Evolutionary conservation across 2,329 filamentous ascomycete species (phyloP).

Genomic region (Tolypocladium paradoxum): DNA sequence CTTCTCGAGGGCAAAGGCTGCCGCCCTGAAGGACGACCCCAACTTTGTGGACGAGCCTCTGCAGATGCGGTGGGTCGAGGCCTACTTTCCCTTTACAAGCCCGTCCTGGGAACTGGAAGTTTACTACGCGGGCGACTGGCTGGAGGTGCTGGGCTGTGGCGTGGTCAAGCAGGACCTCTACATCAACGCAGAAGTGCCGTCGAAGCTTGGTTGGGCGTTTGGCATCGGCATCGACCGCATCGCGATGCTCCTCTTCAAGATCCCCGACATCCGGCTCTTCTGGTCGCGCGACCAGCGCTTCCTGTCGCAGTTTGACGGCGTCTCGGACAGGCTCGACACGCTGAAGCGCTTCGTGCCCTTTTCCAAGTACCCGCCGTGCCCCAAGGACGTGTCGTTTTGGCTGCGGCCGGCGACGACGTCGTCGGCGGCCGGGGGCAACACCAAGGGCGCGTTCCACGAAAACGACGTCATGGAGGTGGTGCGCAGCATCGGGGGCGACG

Average conservation of each 20-base stretch:
- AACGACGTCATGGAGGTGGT: constrained; percentile 98
- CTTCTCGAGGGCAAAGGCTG: constrained; percentile 66
- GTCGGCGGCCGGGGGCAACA: constrained; percentile 37
- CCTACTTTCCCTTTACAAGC: constrained; percentile 94
- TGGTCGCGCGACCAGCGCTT: constrained; percentile 85
- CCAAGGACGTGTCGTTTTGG: constrained; percentile 95
- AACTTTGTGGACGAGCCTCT: constrained; percentile 56
- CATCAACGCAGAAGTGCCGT: constrained; percentile 62
- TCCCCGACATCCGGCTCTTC: constrained; percentile 92
- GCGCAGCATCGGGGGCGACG: constrained; percentile 67
- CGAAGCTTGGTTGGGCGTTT: constrained; percentile 86
- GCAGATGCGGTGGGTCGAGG: constrained; percentile 86
- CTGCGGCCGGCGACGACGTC: constrained; percentile 30
- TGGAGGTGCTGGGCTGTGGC: constrained; percentile 90
- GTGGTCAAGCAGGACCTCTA: constrained; percentile 77
- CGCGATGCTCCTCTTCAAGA: constrained; percentile 93
- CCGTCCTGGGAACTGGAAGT: constrained; percentile 96
- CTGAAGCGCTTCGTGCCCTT: constrained; percentile 69
- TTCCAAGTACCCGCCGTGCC: constrained; percentile 81
- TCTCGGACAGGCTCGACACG: constrained; percentile 37
- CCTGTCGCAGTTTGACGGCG: constrained; percentile 67
- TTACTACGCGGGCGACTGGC: constrained; percentile 88
- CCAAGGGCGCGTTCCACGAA: constrained; percentile 59
- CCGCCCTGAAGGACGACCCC: constrained; percentile 42
- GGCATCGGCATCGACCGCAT: constrained; percentile 89